Conservation (phyloP, 257 asterid species). For the Jasminum sambac region DNA sequence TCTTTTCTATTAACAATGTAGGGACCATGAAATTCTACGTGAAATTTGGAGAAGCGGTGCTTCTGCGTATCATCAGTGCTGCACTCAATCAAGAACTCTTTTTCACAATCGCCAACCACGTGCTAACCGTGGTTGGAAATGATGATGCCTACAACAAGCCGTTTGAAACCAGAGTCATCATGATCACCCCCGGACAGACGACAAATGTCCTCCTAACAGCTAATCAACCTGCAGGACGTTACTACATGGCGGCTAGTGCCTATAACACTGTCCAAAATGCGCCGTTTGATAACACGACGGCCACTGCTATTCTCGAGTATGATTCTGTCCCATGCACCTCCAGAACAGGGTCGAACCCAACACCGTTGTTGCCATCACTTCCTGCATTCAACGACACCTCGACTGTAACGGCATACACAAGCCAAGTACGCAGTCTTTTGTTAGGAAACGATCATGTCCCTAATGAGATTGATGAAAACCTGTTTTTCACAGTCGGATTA, state of each 20-base stretch:
- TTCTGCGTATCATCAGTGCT: constrained; percentile 62
- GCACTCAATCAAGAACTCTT: constrained; percentile 74
- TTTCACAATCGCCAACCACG: constrained; percentile 61
- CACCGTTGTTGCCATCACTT: constrained; percentile 49
- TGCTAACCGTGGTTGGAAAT: constrained; percentile 52
- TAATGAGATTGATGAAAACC: constrained; percentile 41
- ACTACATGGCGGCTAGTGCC: constrained; percentile 61
- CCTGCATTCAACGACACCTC: constrained; percentile 56
- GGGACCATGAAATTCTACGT: constrained; percentile 45
- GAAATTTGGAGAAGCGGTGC: constrained; percentile 51
- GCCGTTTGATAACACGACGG: constrained; percentile 61
- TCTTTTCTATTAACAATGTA: constrained; percentile 16
- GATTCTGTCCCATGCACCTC: constrained; percentile 22
- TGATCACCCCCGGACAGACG: constrained; percentile 72
- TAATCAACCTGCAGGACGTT: constrained; percentile 49
- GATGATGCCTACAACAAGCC: constrained; percentile 65
- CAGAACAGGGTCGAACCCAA: constrained; percentile 8
- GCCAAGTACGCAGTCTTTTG: constrained; percentile 44
- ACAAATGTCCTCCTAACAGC: constrained; percentile 67
- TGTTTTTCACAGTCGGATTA: constrained; percentile 63
- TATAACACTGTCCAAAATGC: constrained; percentile 59
- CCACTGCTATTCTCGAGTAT: constrained; percentile 62
- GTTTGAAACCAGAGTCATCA: constrained; percentile 45
- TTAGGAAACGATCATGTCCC: constrained; percentile 35
- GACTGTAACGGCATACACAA: constrained; percentile 49